Evolutionary conservation across 768 basidiomycete genomes (phyloP), one percentile per base, ranked within the genome.

Genomic region (Ramaria rubella): DNA sequence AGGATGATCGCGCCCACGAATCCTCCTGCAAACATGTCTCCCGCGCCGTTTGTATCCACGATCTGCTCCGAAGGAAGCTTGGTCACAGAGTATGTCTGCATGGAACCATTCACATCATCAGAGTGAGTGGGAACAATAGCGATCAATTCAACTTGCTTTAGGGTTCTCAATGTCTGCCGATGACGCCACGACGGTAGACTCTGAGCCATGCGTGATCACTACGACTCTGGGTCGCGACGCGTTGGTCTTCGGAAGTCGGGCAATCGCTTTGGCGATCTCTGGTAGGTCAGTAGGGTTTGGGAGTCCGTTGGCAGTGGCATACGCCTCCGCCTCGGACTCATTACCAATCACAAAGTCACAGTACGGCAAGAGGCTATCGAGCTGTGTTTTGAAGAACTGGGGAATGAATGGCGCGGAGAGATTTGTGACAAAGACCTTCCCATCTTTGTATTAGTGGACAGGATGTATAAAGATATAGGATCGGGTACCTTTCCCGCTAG

Each of bases 1-100:
- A 80, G 69, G 51, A 90, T 84, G 55, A 81, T 77, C 1, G 87
- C 94, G 50, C 91, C 96, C 52, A 97, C 72, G 80, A 98, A 94
- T 36, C 90, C 96, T 57, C 95, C 96, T 24, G 94, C 93, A 64
- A 99, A 98, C 42, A 91, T 92, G 69, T 99, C 95, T 42, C 96
- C 96, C 21, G 96, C 96, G 51, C 91, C 96, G 71, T 99, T 99
- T 48, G 96, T 98, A 69, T 99, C 96, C 58, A 96, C 86, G 62
- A 96, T 94, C 69, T 85, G 64, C 38, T 75, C 78, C 53, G 78
- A 76, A 45, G 66, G 63, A 58, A 95, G 73, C 36, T 77, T 72
- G 52, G 73, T 67, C 49, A 95, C 90, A 3, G 73, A 57, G 70
- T 75, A 86, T 15, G 74, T 64, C 72, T 56, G 24, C 29, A 33